Evolutionary conservation across 1,284 basidiomycete genomes (phyloP).

Genomic region (Anthracocystis walkeri): DNA sequence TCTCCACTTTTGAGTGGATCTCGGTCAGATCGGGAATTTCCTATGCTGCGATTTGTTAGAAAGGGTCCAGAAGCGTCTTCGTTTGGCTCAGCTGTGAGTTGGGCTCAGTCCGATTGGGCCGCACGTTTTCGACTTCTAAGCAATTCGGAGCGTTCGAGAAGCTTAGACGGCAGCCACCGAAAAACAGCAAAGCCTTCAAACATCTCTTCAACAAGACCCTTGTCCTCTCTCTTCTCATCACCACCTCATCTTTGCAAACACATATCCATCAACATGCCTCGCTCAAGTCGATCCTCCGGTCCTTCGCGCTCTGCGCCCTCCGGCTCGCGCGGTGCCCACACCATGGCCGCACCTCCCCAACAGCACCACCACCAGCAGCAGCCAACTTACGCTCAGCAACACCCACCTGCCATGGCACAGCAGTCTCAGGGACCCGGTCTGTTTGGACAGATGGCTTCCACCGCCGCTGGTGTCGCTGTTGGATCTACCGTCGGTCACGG

Average conservation of each 20-base stretch:
- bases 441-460: slow-evolving; percentile 79
- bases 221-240: slow-evolving; percentile 12
- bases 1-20: slow-evolving; percentile 11
- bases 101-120: slow-evolving; percentile 34
- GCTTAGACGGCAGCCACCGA: slow-evolving; percentile 17
- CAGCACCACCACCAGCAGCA: slow-evolving; percentile 42
- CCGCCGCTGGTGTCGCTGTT: slow-evolving; percentile 85
- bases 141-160: slow-evolving; percentile 13
- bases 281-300: slow-evolving; percentile 59
- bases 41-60: not conserved
- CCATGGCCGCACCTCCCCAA: slow-evolving; percentile 60
- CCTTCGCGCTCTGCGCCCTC: slow-evolving; percentile 60
- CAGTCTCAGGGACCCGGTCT: slow-evolving; percentile 57
- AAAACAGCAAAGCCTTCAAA: not conserved
- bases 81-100: not conserved
- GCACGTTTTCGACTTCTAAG: slow-evolving; percentile 36
- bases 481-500: slow-evolving; percentile 86
- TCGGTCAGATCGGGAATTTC: slow-evolving; percentile 22
- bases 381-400: slow-evolving; percentile 33
- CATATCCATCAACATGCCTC: slow-evolving; percentile 58
- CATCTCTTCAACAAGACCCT: not conserved
- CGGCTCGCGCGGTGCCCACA: slow-evolving; percentile 65
- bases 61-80: not conserved
- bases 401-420: slow-evolving; percentile 43
- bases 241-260: slow-evolving; percentile 4